A percentile compares a stretch with the other conserved stretches of the same genome.
phyloP scores from a whole-genome alignment of 768 basidiomycete species.

The Suillus brevipes region DNA sequence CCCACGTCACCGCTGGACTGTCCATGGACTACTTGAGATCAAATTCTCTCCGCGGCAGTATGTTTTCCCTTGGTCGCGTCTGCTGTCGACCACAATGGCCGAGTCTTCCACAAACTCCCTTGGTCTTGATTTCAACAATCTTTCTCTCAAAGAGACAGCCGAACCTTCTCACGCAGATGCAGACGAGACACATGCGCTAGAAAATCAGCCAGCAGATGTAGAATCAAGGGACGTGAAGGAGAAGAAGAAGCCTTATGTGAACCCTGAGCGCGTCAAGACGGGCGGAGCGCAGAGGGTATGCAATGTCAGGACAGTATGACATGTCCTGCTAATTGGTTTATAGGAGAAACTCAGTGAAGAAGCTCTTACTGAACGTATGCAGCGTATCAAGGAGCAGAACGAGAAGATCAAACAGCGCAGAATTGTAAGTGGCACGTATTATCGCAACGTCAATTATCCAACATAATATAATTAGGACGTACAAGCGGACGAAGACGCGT shows the following conservation, averaged over 20 bases:
- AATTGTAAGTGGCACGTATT: constrained; percentile 41
- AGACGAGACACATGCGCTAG: constrained; percentile 21
- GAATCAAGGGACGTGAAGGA: constrained; percentile 33
- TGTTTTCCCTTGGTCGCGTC: constrained; percentile 12
- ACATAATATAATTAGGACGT: constrained; percentile 55
- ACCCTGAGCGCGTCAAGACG: constrained; percentile 82
- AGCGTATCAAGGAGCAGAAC: constrained; percentile 68
- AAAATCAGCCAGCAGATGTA: constrained; percentile 5
- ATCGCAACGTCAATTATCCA: constrained; percentile 4
- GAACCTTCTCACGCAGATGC: constrained; percentile 19
- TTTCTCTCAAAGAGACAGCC: constrained; percentile 37
- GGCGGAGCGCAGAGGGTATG: constrained; percentile 71
- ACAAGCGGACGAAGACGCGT: constrained; percentile 78
- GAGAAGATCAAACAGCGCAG: constrained; percentile 74
- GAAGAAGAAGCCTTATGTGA: constrained; percentile 76
- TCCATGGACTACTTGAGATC: constrained; percentile 2
- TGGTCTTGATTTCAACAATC: constrained; percentile 66
- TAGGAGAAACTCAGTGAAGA: constrained; percentile 73
- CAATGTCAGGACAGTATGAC: background rate
- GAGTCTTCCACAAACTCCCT: constrained; percentile 58
- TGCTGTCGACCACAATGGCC: constrained; percentile 34
- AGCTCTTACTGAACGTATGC: constrained; percentile 68
- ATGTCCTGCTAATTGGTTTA: constrained; percentile 6
- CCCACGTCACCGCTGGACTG: constrained; percentile 11
- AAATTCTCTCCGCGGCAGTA: background rate